Conservation (phyloP, 768 basidiomycete species). For the Lentinula lateritia region DNA sequence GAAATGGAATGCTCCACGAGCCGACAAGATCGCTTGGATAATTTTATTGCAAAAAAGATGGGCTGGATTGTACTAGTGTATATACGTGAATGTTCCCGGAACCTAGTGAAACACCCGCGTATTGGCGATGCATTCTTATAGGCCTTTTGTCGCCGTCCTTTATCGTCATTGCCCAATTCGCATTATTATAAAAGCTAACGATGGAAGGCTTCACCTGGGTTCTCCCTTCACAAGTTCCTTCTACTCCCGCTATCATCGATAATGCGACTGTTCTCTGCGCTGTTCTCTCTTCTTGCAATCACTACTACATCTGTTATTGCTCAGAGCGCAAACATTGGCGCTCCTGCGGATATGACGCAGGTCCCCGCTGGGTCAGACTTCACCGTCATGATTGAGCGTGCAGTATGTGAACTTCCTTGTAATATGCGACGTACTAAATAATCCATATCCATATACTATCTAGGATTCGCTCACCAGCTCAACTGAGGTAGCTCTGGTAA, state of each 20-base stretch:
- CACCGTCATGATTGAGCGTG: slow-evolving; percentile 41
- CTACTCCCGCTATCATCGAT: background rate
- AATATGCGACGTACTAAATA: background rate
- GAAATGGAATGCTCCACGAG: too few species aligned
- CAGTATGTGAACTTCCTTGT: slow-evolving; percentile 26
- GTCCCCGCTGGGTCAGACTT: slow-evolving; percentile 32
- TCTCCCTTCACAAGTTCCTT: too few species aligned
- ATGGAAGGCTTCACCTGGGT: too few species aligned
- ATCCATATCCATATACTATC: background rate
- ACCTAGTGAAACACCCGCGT: too few species aligned
- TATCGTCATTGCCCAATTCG: too few species aligned
- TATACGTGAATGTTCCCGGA: too few species aligned
- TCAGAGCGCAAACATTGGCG: slow-evolving; percentile 35
- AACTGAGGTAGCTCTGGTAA: slow-evolving; percentile 23
- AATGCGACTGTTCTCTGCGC: background rate
- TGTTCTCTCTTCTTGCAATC: background rate
- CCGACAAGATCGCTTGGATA: too few species aligned
- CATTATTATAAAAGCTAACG: too few species aligned
- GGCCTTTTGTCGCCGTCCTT: too few species aligned
- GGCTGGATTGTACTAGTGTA: too few species aligned
- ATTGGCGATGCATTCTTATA: too few species aligned
- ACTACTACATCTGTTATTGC: slow-evolving; percentile 23
- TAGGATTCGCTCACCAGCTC: slow-evolving; percentile 16
- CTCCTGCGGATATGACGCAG: slow-evolving; percentile 27
- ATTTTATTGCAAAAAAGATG: too few species aligned